Evolutionary conservation across 768 basidiomycete genomes (phyloP), one percentile per base, ranked within the genome.

Genomic region (Amanita fuliginea): DNA sequence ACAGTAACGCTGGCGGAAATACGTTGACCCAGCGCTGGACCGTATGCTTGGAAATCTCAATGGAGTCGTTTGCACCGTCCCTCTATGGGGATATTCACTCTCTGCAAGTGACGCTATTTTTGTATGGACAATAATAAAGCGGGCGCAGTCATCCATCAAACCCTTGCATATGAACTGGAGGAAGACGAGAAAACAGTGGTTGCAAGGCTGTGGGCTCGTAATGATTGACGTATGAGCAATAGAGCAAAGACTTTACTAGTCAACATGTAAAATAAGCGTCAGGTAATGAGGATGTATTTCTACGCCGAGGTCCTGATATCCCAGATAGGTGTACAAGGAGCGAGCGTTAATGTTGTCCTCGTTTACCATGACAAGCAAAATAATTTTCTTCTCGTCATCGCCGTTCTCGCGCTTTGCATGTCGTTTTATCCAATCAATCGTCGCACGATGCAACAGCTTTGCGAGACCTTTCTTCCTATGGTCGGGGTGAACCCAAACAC

Each of bases 211-310:
- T 10, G 80, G 80, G 2, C 66, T 57, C 81, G 42, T 80, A 81
- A 56, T 78, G 78, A 2, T 69, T 83, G 21, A 72, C 74, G 3
- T 72, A 80, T 51, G 30, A 76, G 81, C 79, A 3, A 62, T 80
- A 57, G 70, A 71, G 53, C 70, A 69, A 54, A 79, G 32, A 82
- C 3, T 30, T 59, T 60, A 81, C 35, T 73, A 76, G 53, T 81
- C 51, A 67, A 32, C 13, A 32, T 32, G 32, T 5, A 32, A 13
- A 32, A 32, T 32, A 0, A 8, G 7, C 14, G 19, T 24, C 22
- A n/a, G 11, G 11, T 21, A 41, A 10, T n/a, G 13, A 14, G 41
- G 21, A n/a, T 3, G 1, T 9, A 37, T 37, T 37, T 16, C 41
- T 30, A 42, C 40, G 3, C n/a, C 48, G 10, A 49, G 42, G n/a